These are phyloP conservation scores for Fusarium sp. DNA, from an alignment of 2,329 filamentous ascomycete species.

Conservation along the genomic window DNA sequence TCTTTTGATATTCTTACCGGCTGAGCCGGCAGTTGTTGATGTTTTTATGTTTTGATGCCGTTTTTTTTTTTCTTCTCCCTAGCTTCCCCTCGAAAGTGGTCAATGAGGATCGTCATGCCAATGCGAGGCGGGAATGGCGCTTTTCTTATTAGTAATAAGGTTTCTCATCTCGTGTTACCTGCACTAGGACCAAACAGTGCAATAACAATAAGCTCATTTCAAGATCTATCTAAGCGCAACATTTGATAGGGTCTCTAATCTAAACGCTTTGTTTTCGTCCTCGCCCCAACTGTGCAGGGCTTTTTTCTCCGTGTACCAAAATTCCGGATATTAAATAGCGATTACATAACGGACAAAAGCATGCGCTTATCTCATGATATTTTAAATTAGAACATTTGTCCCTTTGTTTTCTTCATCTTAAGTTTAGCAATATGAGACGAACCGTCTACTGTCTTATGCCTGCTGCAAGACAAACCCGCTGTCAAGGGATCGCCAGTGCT, in stretches of 20 bases:
- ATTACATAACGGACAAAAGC: neutral
- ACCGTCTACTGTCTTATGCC: too few relatives aligned
- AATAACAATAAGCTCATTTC: neutral
- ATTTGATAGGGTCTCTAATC: neutral
- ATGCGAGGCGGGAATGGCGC: conserved; percentile 5
- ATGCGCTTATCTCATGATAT: too few relatives aligned
- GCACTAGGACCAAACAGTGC: conserved; percentile 15
- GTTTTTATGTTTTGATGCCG: conserved; percentile 8
- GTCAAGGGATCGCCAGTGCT: too few relatives aligned
- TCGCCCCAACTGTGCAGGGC: neutral
- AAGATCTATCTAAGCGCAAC: conserved; percentile 1
- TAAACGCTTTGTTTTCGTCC: neutral
- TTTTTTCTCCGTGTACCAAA: neutral
- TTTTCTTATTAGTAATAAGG: conserved; percentile 5
- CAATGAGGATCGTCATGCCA: conserved; percentile 11
- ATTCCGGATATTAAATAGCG: too few relatives aligned
- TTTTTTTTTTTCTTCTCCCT: neutral
- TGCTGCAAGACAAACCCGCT: too few relatives aligned
- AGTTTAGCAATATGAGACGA: too few relatives aligned
- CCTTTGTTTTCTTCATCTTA: too few relatives aligned
- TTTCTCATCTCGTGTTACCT: conserved; percentile 11
- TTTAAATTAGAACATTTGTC: too few relatives aligned
- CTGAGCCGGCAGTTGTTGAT: neutral
- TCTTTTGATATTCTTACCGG: neutral
- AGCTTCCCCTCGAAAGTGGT: neutral